Base-by-base conservation (phyloP, 2,329 filamentous ascomycete species). In the Colletotrichum graminicola region DNA sequence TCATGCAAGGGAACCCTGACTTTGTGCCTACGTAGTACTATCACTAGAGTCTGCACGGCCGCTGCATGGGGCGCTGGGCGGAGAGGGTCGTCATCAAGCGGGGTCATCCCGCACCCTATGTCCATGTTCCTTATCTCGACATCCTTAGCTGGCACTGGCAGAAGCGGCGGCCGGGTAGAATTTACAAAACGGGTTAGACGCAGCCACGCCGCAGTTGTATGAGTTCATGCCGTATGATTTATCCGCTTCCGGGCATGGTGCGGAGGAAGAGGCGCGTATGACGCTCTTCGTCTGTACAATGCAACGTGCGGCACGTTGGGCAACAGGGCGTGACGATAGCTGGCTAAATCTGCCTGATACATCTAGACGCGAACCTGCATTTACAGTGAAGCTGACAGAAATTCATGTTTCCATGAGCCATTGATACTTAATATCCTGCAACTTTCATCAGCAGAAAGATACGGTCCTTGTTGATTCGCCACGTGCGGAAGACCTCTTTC, bases 61-160 rank as follows among this genome's bases (percentile, higher is more conserved):
- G 39, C 56, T 47, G 39, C 63, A 56, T 29, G 4, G 18, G 26
- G 36, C 54, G 32, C 34, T 56, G 43, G 29, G 55, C 26, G 41
- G 39, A 56, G 51, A 51, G 56, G 34, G 67, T 71, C 51, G 68
- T 68, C 68, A 71, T 63, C 68, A 43, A 68, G 68, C 65, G 68
- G 68, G 68, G 68, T 68, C 59, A 64, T 68, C 65, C 64, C 64
- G 57, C 67, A 54, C 29, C 54, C 23, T 3, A 32, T 26, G 36
- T 55, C 23, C 36, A 67, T 54, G 54, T 23, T 55, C 12, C 68
- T 71, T 71, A 68, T 71, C 68, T 43, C 56, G 43, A 49, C 45
- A 23, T 54, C 59, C 43, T 51, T 39, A 36, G 54, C 39, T 52
- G 56, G 41, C 29, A 41, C 39, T 52, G 56, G 41, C 29, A 41